phyloP scores from a whole-genome alignment of 257 asterid genomes.

The Solanum paucissectum region DNA sequence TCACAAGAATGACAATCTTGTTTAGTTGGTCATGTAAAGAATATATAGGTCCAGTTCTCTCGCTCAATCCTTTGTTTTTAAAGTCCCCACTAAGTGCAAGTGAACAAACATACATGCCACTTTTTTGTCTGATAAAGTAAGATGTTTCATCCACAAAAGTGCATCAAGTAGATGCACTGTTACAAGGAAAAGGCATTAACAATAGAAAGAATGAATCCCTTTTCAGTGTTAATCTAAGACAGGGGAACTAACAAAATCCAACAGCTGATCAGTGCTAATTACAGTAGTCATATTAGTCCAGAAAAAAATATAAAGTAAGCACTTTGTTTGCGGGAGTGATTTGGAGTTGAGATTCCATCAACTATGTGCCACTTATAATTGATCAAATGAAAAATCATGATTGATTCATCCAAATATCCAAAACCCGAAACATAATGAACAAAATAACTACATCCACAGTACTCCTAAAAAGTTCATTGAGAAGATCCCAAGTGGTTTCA shows the following conservation, averaged over 20 bases:
- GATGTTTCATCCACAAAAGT: not conserved
- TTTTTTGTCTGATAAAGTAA: not conserved
- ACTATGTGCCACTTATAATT: not conserved
- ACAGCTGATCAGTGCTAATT: not conserved
- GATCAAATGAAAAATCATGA: not conserved
- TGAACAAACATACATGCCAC: not conserved
- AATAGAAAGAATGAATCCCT: not conserved
- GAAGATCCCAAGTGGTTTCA: slow-evolving; percentile 17
- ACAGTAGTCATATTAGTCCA: not conserved
- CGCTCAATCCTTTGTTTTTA: not conserved
- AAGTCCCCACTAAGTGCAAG: not conserved
- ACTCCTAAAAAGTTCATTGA: not conserved
- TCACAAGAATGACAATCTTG: not conserved
- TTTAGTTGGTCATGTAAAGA: not conserved
- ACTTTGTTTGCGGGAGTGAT: not conserved
- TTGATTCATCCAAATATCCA: not conserved
- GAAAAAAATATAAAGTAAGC: not conserved
- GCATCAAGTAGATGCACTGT: not conserved
- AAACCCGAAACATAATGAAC: not conserved
- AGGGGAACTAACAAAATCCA: not conserved
- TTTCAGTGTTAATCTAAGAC: not conserved
- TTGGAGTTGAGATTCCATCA: not conserved
- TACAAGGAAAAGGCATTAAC: not conserved
- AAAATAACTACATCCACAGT: too few relatives aligned
- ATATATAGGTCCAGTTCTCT: not conserved